Base-by-base conservation (phyloP, 306 rosid genomes). In the Acacia confusa region DNA sequence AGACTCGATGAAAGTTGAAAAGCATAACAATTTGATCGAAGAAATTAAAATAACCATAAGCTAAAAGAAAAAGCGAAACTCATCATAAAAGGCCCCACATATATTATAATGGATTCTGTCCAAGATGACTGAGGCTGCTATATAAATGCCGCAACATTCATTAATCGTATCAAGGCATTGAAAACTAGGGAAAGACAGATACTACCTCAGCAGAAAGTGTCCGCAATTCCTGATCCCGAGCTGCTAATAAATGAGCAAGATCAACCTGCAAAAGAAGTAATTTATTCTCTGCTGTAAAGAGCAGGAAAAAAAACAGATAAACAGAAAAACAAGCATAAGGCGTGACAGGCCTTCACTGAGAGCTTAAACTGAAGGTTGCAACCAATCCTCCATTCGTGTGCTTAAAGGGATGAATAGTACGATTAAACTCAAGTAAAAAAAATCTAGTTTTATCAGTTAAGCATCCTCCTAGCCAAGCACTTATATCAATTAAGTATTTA, bases 171-270 rank as follows among this genome's bases (percentile, higher is more conserved):
- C 25, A 61, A 61, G 25, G 55, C 70, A 79, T 22, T 52, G 25
- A 64, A 72, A 63, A 65, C 75, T 47, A 84, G 17, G 76, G 74
- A 60, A 43, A 24, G 79, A 64, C 57, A 68, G 72, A 40, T 79
- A 79, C 71, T 91, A 96, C 98, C 98, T 96, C 99, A 8, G 99
- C 99, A 24, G 97, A 88, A 79, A 93, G 91, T 4, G 99, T 94
- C 80, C 99, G 87, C 67, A 96, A 83, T 86, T 96, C 99, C 84
- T 96, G 99, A 88, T 96, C 99, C 82, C 98, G 98, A 50, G 94
- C 97, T 58, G 99, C 98, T 79, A 96, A 86, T 75, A 96, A 82
- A 82, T 96, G 99, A 69, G 98, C 99, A 75, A 96, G 98, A 88
- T 96, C 99, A 91, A 96, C 99, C 99, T 96, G 94, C 38, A 88